Evolutionary conservation across 2,329 filamentous ascomycete genomes (phyloP).

Genomic region (Beauveria scarabaeidicola): DNA sequence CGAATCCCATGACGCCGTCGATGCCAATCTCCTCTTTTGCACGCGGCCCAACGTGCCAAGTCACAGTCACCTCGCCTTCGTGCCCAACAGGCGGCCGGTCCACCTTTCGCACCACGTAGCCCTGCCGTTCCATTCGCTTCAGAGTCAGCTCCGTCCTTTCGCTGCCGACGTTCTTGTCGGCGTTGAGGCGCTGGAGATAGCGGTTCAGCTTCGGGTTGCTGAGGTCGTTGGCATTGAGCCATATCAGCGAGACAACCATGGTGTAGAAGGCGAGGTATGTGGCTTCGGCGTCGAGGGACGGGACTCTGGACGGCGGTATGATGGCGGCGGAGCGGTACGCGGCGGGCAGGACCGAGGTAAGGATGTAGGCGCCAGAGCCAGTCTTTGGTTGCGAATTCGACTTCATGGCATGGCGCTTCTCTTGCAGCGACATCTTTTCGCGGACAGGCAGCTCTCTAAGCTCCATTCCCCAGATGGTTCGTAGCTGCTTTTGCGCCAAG

Average conservation of each 20-base stretch:
- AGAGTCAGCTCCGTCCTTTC: slow-evolving; percentile 70
- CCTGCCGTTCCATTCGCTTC: slow-evolving; percentile 67
- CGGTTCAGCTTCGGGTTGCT: slow-evolving; percentile 71
- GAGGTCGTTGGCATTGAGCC: slow-evolving; percentile 63
- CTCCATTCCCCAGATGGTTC: slow-evolving; percentile 79
- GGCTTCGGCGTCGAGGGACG: slow-evolving; percentile 60
- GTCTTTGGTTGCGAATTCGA: slow-evolving; percentile 44
- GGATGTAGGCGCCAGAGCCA: slow-evolving; percentile 64
- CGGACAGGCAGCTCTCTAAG: slow-evolving; percentile 72
- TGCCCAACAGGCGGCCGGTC: slow-evolving; percentile 47
- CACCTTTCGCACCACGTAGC: slow-evolving; percentile 68
- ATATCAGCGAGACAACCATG: slow-evolving; percentile 68
- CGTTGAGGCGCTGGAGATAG: slow-evolving; percentile 66
- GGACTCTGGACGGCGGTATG: slow-evolving; percentile 57
- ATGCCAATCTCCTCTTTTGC: slow-evolving; percentile 78
- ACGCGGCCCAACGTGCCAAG: slow-evolving; percentile 77
- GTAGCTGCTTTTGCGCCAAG: slow-evolving; percentile 64
- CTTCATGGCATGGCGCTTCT: slow-evolving; percentile 61
- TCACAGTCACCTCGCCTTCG: slow-evolving; percentile 66
- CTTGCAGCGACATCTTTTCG: slow-evolving; percentile 73
- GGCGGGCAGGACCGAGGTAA: slow-evolving; percentile 63
- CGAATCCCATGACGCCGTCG: slow-evolving; percentile 64
- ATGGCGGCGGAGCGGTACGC: slow-evolving; percentile 59
- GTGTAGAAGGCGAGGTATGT: slow-evolving; percentile 76
- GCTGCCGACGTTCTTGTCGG: slow-evolving; percentile 63